Conservation (phyloP, 1,139 yeast genomes). For the Groenewaldozyma auringiensis region DNA sequence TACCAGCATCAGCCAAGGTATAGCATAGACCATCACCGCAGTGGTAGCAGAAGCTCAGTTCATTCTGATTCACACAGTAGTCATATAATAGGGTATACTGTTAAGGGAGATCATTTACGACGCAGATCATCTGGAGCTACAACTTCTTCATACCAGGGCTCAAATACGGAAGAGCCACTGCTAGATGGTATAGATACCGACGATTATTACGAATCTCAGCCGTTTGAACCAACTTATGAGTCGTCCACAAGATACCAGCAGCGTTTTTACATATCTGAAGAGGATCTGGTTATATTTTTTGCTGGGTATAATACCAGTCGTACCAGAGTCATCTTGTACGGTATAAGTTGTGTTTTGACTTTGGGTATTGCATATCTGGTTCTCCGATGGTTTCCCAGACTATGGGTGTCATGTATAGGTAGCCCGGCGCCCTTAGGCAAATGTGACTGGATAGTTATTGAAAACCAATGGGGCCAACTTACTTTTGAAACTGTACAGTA, state of each 20-base stretch:
- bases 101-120: neutral
- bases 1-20: slow-evolving; percentile 4
- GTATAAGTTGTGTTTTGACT: slow-evolving; percentile 48
- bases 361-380: slow-evolving; percentile 66
- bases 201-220: slow-evolving; percentile 1
- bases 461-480: slow-evolving; percentile 87
- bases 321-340: slow-evolving; percentile 43
- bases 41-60: neutral
- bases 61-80: neutral
- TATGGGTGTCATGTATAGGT: slow-evolving; percentile 63
- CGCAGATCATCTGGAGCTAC: neutral
- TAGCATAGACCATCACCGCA: neutral
- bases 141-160: neutral
- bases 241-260: slow-evolving; percentile 36
- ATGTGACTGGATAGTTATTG: slow-evolving; percentile 91
- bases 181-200: slow-evolving; percentile 1
- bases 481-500: slow-evolving; percentile 49
- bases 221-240: slow-evolving; percentile 5
- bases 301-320: slow-evolving; percentile 71
- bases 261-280: slow-evolving; percentile 88
- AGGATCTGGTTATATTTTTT: slow-evolving; percentile 85
- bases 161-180: neutral
- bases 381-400: slow-evolving; percentile 79
- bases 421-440: slow-evolving; percentile 58
- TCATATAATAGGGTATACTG: neutral